Evolutionary conservation across 352 stramenopile species (phyloP).

Genomic region (Phytophthora syringae): DNA sequence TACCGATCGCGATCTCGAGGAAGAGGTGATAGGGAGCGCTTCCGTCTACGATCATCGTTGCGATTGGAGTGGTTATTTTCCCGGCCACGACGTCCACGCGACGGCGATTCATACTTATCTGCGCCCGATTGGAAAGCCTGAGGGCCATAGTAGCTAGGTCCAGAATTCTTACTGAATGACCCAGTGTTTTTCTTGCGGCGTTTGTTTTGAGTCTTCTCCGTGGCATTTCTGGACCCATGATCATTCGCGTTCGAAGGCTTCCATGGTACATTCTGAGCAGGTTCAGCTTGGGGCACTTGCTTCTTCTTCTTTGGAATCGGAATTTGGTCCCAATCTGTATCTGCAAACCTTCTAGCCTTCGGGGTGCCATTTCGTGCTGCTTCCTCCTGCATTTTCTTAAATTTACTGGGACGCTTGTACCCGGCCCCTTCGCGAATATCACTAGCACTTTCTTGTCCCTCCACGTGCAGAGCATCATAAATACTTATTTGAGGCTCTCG

Average conservation of each 20-base stretch:
- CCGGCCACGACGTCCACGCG: slow-evolving; percentile 10
- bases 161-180: slow-evolving; percentile 23
- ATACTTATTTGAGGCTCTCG: slow-evolving; percentile 63
- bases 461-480: slow-evolving; percentile 64
- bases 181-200: slow-evolving; percentile 28
- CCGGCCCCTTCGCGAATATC: slow-evolving; percentile 37
- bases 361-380: slow-evolving; percentile 44
- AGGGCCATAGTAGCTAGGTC: slow-evolving; percentile 47
- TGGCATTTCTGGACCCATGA: slow-evolving; percentile 9
- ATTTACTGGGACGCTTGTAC: slow-evolving; percentile 61
- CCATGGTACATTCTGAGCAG: neutral
- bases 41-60: slow-evolving; percentile 28
- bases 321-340: slow-evolving; percentile 53
- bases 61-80: slow-evolving; percentile 23
- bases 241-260: slow-evolving; percentile 9
- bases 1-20: slow-evolving; percentile 23
- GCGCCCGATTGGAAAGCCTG: slow-evolving; percentile 16
- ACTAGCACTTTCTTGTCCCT: slow-evolving; percentile 40
- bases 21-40: slow-evolving; percentile 28
- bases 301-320: slow-evolving; percentile 61
- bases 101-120: slow-evolving; percentile 28
- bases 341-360: slow-evolving; percentile 44
- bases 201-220: slow-evolving; percentile 26
- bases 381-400: slow-evolving; percentile 64
- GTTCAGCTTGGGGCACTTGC: slow-evolving; percentile 11